Percentiles rank a stretch among this genome's conserved stretches.
These are phyloP conservation scores for Fusarium sulawesiense DNA, from an alignment of 2,329 filamentous ascomycete genomes.

Conservation along the genomic window DNA sequence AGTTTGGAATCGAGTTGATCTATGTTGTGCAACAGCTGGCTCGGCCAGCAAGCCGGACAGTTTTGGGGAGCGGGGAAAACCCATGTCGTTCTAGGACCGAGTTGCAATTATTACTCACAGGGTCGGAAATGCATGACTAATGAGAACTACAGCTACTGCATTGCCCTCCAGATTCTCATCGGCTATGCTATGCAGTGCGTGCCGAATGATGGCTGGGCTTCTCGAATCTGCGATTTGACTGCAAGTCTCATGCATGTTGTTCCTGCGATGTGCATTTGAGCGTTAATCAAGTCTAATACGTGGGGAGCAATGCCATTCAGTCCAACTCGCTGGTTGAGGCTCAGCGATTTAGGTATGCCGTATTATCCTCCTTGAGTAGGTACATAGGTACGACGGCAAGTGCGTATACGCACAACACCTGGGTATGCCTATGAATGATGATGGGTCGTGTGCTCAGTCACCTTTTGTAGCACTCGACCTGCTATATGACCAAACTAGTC, in stretches of 20 bases:
- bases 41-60: constrained; percentile 14
- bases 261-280: constrained; percentile 35
- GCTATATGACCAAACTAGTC: constrained; percentile 6
- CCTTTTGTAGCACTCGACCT: constrained; percentile 21
- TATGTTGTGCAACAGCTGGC: constrained; percentile 1
- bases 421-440: constrained; percentile 1
- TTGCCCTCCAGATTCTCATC: constrained; percentile 1
- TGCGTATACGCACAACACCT: constrained; percentile 18
- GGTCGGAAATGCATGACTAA: constrained; percentile 39
- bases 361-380: not conserved
- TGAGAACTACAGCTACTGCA: constrained; percentile 8
- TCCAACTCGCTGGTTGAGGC: constrained; percentile 4
- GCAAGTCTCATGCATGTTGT: constrained; percentile 24
- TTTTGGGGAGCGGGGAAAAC: constrained; percentile 13
- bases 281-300: constrained; percentile 11
- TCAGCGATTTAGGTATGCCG: constrained; percentile 2
- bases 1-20: not conserved
- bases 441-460: constrained; percentile 33
- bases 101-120: constrained; percentile 35
- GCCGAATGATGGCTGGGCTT: not conserved
- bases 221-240: constrained; percentile 15
- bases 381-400: constrained; percentile 3
- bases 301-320: constrained; percentile 22
- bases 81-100: constrained; percentile 10
- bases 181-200: not conserved